phyloP scores from a whole-genome alignment of 2,329 filamentous ascomycete genomes.

The Claviceps purpurea region DNA sequence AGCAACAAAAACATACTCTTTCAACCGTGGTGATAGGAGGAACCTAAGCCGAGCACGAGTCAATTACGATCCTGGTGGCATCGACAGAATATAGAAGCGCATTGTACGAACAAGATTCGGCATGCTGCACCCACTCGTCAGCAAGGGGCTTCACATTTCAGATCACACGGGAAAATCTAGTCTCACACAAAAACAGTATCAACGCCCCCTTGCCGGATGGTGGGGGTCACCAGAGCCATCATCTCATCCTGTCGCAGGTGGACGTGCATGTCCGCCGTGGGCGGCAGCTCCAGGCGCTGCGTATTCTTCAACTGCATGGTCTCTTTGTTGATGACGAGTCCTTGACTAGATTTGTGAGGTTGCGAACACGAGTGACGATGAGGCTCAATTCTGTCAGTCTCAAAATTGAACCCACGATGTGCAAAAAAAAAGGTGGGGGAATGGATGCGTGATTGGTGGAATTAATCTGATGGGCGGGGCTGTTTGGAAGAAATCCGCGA shows the following conservation, averaged over 20 bases:
- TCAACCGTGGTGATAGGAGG: conserved; percentile 49
- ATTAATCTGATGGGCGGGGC: neutral
- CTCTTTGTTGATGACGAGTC: neutral
- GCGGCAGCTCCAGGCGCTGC: conserved; percentile 35
- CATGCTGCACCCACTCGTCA: conserved; percentile 21
- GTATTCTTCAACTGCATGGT: conserved; percentile 5
- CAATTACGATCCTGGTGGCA: neutral
- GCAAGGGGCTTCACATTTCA: neutral
- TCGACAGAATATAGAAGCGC: neutral
- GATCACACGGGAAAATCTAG: neutral
- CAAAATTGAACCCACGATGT: neutral
- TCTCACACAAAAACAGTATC: conserved; percentile 42
- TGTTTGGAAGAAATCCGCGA: too few relatives aligned
- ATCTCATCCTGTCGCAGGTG: conserved; percentile 56
- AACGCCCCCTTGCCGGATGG: conserved; percentile 46
- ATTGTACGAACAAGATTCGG: conserved; percentile 42
- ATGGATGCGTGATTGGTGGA: neutral
- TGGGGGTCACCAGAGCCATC: conserved; percentile 42
- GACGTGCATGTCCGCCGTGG: conserved; percentile 56
- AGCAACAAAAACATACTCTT: conserved; percentile 7
- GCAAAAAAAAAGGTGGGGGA: too few relatives aligned
- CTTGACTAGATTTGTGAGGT: too few relatives aligned
- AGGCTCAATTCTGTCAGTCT: neutral
- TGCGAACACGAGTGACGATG: too few relatives aligned
- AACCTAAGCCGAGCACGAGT: neutral